These are phyloP conservation scores for Suzukiozyma palmioleophila DNA, from an alignment of 1,139 yeast species.

Conservation along the genomic window DNA sequence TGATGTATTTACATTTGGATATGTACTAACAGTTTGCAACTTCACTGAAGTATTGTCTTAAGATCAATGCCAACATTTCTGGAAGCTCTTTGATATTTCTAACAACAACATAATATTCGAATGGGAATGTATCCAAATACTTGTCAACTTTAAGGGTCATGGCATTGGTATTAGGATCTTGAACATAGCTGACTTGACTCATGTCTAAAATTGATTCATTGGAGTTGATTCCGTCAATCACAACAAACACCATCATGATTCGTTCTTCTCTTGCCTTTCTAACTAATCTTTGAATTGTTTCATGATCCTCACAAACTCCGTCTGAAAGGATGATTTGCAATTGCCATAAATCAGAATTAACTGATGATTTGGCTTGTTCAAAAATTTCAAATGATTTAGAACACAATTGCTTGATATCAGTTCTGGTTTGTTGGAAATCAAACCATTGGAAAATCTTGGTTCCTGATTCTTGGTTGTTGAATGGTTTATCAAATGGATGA, in stretches of 20 bases:
- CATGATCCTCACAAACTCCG: conserved; percentile 96
- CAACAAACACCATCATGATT: conserved; percentile 92
- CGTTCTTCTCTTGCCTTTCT: conserved; percentile 89
- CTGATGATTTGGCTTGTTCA: conserved; percentile 57
- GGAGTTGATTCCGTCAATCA: conserved; percentile 84
- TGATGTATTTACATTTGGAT: no score
- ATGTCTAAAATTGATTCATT: conserved; percentile 88
- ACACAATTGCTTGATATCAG: conserved; percentile 77
- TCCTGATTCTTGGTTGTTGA: conserved; percentile 74
- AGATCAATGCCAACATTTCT: conserved; percentile 80
- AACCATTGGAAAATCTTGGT: conserved; percentile 83
- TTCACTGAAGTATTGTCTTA: conserved; percentile 89
- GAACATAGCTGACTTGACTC: conserved; percentile 81
- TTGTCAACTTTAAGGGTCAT: conserved; percentile 73
- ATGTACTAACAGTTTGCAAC: conserved; percentile 22
- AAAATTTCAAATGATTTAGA: conserved; percentile 70
- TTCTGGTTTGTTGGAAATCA: conserved; percentile 82
- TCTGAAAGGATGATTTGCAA: conserved; percentile 88
- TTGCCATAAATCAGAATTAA: conserved; percentile 80
- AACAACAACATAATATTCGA: conserved; percentile 93
- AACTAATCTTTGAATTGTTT: conserved; percentile 71
- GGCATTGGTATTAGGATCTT: conserved; percentile 65
- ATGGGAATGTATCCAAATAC: conserved; percentile 92
- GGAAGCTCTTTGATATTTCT: conserved; percentile 87
- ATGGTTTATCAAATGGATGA: conserved; percentile 85